phyloP scores from a whole-genome alignment of 441 rosid genomes.

The Arabidopsis hybrid region DNA sequence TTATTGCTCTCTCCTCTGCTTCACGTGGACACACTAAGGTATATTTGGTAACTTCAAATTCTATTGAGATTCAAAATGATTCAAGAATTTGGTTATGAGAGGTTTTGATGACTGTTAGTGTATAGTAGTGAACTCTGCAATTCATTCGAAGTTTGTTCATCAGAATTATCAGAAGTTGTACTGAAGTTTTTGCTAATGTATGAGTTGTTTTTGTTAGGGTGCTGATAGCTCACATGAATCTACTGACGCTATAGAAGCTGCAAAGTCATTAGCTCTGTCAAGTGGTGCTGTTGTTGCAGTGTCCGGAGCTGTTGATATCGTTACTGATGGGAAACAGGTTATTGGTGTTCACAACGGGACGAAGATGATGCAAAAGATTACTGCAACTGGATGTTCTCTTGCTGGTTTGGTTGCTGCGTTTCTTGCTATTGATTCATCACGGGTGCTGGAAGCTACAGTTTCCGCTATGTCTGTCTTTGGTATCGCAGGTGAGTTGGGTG shows the following conservation, averaged over 20 bases:
- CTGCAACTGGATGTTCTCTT: conserved; percentile 87
- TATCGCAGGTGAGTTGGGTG: conserved; percentile 86
- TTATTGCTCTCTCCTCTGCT: conserved; percentile 72
- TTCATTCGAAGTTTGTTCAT: neutral
- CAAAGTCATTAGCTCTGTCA: conserved; percentile 73
- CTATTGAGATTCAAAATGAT: too few species aligned
- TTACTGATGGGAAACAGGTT: conserved; percentile 72
- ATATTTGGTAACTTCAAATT: too few species aligned
- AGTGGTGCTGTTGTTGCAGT: conserved; percentile 78
- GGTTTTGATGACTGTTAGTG: conserved; percentile 18
- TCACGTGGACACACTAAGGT: conserved; percentile 70
- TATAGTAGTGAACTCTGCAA: neutral
- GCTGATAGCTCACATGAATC: conserved; percentile 86
- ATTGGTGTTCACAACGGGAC: conserved; percentile 78
- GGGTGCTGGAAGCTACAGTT: conserved; percentile 72
- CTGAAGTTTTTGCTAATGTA: conserved; percentile 11
- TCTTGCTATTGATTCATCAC: conserved; percentile 66
- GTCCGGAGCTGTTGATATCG: conserved; percentile 80
- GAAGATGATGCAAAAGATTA: conserved; percentile 84
- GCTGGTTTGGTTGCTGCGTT: conserved; percentile 83
- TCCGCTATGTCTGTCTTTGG: conserved; percentile 84
- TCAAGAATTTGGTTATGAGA: too few species aligned
- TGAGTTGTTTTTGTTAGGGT: conserved; percentile 51
- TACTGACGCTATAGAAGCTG: conserved; percentile 80
- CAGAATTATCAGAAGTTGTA: neutral